phyloP scores from a whole-genome alignment of 371 early-diverging fungal genomes.

The Furculomyces boomerangus region DNA sequence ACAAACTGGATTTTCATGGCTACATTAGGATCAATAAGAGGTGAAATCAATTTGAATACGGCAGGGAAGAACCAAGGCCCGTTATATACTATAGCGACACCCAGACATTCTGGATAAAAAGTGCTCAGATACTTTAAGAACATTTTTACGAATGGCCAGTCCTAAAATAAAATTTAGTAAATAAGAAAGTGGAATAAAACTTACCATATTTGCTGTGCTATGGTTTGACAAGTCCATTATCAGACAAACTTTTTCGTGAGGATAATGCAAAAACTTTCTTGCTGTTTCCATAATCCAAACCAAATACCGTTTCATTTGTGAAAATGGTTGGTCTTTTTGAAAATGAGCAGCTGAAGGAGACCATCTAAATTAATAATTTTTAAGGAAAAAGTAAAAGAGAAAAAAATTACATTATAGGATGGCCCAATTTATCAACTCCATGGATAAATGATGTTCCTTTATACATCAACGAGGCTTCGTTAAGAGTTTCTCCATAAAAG shows the following conservation, averaged over 20 bases:
- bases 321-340: constrained; percentile 28
- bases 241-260: constrained; percentile 60
- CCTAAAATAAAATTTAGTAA: constrained; percentile 19
- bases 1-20: constrained; percentile 71
- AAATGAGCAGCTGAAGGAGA: constrained; percentile 34
- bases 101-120: constrained; percentile 80
- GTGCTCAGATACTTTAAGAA: constrained; percentile 60
- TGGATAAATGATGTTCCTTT: constrained; percentile 28
- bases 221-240: constrained; percentile 74
- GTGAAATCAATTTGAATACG: constrained; percentile 61
- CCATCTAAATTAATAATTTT: constrained; percentile 25
- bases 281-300: constrained; percentile 71
- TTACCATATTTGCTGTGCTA: constrained; percentile 58
- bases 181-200: neutral
- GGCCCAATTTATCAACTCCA: constrained; percentile 26
- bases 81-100: constrained; percentile 52
- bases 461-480: constrained; percentile 24
- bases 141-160: constrained; percentile 61
- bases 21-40: constrained; percentile 80
- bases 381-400: neutral
- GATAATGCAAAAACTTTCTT: constrained; percentile 46
- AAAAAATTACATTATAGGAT: constrained; percentile 27
- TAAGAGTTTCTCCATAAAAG: constrained; percentile 21
- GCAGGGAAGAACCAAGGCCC: constrained; percentile 79
- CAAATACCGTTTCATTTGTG: constrained; percentile 30